Evolutionary conservation across 345 rosid species (phyloP).

Genomic region (Rhodomyrtus tomentosa): DNA sequence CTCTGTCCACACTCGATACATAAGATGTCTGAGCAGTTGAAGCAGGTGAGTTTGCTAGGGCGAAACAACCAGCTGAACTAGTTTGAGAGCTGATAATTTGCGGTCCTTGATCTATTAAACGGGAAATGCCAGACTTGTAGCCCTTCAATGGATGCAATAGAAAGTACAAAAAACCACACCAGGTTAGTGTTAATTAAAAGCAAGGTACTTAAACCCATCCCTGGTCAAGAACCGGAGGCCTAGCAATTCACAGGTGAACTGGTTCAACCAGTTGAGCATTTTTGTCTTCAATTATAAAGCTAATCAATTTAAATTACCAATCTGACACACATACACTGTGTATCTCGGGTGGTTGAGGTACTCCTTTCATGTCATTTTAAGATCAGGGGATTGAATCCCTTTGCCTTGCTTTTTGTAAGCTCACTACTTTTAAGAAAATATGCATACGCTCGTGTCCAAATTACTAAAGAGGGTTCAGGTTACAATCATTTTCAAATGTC

Average conservation of each 20-base stretch:
- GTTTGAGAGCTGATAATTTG: constrained; percentile 22
- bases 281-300: background rate
- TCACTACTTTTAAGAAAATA: background rate
- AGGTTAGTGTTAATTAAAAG: background rate
- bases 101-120: constrained; percentile 17
- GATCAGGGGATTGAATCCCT: background rate
- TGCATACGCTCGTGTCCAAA: background rate
- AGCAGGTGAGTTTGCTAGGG: constrained; percentile 16
- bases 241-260: background rate
- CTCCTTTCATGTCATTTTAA: background rate
- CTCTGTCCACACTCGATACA: constrained; percentile 14
- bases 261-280: background rate
- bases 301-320: background rate
- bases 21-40: constrained; percentile 19
- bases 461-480: background rate
- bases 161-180: background rate
- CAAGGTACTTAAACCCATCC: background rate
- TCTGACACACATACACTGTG: background rate
- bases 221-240: background rate
- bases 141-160: constrained; percentile 22
- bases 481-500: background rate
- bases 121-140: constrained; percentile 28
- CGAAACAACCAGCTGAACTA: constrained; percentile 15
- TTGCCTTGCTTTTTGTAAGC: background rate
- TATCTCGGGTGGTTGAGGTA: background rate